These are phyloP conservation scores for Epithele typhae DNA, from an alignment of 768 basidiomycete species.

Conservation along the genomic window DNA sequence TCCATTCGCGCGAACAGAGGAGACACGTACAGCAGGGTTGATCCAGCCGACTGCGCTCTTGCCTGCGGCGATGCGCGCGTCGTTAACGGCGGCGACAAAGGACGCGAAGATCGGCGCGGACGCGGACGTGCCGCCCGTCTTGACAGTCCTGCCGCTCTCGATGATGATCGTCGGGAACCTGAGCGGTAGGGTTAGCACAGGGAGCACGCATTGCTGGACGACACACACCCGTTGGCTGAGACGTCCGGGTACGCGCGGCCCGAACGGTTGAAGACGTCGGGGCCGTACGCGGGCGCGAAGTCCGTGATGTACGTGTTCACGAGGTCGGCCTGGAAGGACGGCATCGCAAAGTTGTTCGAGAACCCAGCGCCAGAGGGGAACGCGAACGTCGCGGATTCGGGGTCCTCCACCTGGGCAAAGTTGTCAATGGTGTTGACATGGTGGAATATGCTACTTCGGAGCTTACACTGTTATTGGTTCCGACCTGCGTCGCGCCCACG, in stretches of 20 bases:
- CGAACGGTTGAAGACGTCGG: conserved; percentile 30
- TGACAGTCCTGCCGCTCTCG: conserved; percentile 26
- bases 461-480: conserved; percentile 16
- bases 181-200: neutral
- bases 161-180: conserved; percentile 16
- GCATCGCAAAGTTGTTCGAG: conserved; percentile 34
- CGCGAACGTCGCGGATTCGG: conserved; percentile 31
- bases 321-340: conserved; percentile 28
- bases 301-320: conserved; percentile 26
- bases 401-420: conserved; percentile 24
- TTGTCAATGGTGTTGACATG: too few relatives aligned
- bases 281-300: conserved; percentile 31
- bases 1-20: neutral
- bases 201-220: conserved; percentile 10
- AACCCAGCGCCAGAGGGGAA: conserved; percentile 39
- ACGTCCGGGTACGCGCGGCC: conserved; percentile 32
- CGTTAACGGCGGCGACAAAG: conserved; percentile 33
- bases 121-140: conserved; percentile 33
- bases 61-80: conserved; percentile 31
- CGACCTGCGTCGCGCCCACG: conserved; percentile 35
- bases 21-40: conserved; percentile 56
- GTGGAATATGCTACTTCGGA: neutral
- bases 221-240: conserved; percentile 26
- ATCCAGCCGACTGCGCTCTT: conserved; percentile 39
- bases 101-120: conserved; percentile 32